phyloP scores from a whole-genome alignment of 306 rosid species.

The Prunus mira region DNA sequence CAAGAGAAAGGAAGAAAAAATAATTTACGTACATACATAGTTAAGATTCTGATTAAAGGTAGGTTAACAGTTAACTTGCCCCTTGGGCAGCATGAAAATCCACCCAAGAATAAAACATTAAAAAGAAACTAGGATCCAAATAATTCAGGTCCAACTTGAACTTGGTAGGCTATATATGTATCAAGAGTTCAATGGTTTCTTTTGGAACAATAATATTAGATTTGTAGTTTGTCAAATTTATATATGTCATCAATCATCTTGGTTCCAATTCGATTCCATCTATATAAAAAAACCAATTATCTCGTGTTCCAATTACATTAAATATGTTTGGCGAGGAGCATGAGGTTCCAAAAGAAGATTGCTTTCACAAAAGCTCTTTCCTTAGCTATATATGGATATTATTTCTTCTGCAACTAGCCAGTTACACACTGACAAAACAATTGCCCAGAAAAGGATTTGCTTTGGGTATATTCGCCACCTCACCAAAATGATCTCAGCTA shows the following conservation, averaged over 20 bases:
- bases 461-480: neutral
- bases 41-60: slow-evolving; percentile 3
- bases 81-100: neutral
- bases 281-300: neutral
- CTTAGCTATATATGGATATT: neutral
- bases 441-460: neutral
- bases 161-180: neutral
- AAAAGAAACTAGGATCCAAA: neutral
- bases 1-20: neutral
- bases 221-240: too few relatives aligned
- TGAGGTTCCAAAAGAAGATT: slow-evolving; percentile 8
- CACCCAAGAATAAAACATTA: neutral
- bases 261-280: too few relatives aligned
- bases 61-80: neutral
- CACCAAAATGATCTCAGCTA: neutral
- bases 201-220: neutral
- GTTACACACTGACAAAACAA: neutral
- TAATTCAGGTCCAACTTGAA: neutral
- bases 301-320: neutral
- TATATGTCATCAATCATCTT: too few relatives aligned
- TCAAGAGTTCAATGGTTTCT: neutral
- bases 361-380: neutral
- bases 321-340: neutral
- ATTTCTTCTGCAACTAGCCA: too few relatives aligned
- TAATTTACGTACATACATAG: too few relatives aligned